Percentiles rank a stretch among this genome's conserved stretches.
Conservation (phyloP, 2,329 filamentous ascomycete genomes). For the Daldinia sp. region DNA sequence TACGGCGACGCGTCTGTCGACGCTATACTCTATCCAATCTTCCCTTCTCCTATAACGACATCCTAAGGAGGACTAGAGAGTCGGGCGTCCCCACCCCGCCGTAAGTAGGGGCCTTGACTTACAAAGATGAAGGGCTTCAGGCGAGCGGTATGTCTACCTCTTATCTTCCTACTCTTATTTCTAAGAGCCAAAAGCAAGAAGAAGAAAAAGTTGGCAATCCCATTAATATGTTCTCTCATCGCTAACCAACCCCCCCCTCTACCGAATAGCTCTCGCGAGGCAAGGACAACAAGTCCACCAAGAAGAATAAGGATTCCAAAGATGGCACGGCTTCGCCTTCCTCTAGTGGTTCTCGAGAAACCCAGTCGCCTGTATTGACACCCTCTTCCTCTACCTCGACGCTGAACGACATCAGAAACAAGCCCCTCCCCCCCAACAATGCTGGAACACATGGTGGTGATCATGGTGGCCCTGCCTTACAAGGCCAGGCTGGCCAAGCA, state of each 20-base stretch:
- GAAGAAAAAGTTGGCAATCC: background rate
- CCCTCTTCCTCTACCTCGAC: conserved; percentile 90
- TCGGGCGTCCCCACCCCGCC: conserved; percentile 44
- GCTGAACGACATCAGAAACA: conserved; percentile 84
- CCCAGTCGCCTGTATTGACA: conserved; percentile 72
- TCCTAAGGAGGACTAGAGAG: conserved; percentile 27
- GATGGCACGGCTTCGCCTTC: conserved; percentile 84
- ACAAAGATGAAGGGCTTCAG: conserved; percentile 91
- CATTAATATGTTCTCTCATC: conserved; percentile 6
- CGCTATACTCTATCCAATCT: conserved; percentile 6
- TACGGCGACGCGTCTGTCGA: conserved; percentile 23
- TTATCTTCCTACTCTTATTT: conserved; percentile 53
- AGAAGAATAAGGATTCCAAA: conserved; percentile 76
- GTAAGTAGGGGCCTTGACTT: conserved; percentile 43
- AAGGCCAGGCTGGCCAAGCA: conserved; percentile 49
- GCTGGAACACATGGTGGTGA: conserved; percentile 54
- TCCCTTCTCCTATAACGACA: conserved; percentile 13
- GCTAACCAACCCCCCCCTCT: conserved; percentile 63
- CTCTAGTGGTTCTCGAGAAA: conserved; percentile 61
- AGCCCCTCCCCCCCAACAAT: conserved; percentile 72
- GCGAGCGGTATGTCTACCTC: conserved; percentile 76
- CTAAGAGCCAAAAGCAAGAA: too few relatives aligned
- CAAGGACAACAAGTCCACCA: conserved; percentile 86
- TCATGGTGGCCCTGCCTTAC: conserved; percentile 52
- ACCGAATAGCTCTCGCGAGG: conserved; percentile 81